A percentile compares a stretch with the other conserved stretches of the same genome.
These are phyloP conservation scores for Exophiala bonariae DNA, from an alignment of 2,329 filamentous ascomycete species.

Conservation along the genomic window DNA sequence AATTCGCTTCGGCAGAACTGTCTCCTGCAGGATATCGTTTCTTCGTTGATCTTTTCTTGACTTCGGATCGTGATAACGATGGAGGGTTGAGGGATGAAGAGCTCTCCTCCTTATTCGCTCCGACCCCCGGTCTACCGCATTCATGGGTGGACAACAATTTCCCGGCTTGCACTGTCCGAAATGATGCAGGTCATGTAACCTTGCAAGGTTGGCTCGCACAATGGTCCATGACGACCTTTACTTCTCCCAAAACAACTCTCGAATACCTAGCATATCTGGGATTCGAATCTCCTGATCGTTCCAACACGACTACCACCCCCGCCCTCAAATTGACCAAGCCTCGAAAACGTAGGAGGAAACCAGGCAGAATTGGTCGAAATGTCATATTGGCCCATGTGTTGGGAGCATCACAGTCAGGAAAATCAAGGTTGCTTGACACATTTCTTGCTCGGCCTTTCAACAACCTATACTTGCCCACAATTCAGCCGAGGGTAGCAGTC, in stretches of 20 bases:
- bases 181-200: constrained; percentile 92
- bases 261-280: constrained; percentile 96
- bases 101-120: constrained; percentile 82
- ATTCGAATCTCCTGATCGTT: constrained; percentile 74
- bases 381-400: constrained; percentile 93
- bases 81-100: constrained; percentile 87
- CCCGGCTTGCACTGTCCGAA: constrained; percentile 88
- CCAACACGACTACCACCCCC: constrained; percentile 73
- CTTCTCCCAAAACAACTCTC: constrained; percentile 90
- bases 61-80: constrained; percentile 97
- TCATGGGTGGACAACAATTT: constrained; percentile 90
- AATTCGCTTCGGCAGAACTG: constrained; percentile 87
- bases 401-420: constrained; percentile 81
- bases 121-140: constrained; percentile 82
- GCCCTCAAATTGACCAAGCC: constrained; percentile 92
- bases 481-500: constrained; percentile 88
- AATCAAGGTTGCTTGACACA: constrained; percentile 85
- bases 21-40: constrained; percentile 94
- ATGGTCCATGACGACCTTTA: constrained; percentile 99
- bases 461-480: constrained; percentile 83
- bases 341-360: constrained; percentile 77
- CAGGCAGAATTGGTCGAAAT: constrained; percentile 85
- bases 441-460: constrained; percentile 89
- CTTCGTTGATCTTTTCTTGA: constrained; percentile 92
- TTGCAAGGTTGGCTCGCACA: constrained; percentile 97